Evolutionary conservation across 176 grass and related monocot genomes (phyloP), one percentile per base, ranked within the genome.

Genomic region (Zea luxurians): DNA sequence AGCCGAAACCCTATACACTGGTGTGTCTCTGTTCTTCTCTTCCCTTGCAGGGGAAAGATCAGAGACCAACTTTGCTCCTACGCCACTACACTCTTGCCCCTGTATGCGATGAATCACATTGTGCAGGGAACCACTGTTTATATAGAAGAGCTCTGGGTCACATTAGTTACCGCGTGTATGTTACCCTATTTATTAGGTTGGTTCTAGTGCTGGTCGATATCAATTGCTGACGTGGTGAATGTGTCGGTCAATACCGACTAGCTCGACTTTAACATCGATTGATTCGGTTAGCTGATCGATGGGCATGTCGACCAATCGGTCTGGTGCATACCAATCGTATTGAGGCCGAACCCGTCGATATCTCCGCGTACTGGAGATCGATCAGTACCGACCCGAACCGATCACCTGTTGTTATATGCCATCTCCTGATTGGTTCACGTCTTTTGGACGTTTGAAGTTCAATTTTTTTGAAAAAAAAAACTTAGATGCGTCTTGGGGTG

Each of bases 21-120:
- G 62, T 20, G 44, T 46, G 35, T 36, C 68, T 81, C 34, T 83
- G 34, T 42, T 59, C 75, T 88, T 82, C 65, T 81, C 66, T 46
- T 52, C 75, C 41, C 75, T 12, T 12, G 7, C 12, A 37, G 49
- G 49, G 48, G 44, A 81, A n/a, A 48, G 65, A 64, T 81, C 70
- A 75, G 60, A 40, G 36, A 2, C 10, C 67, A 27, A 11, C 65
- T 57, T 34, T 37, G 44, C 43, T 64, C 57, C 68, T 75, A 10
- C 6, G 0, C 62, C 17, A 59, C 38, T 49, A 16, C 20, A 53
- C 50, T 68, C 12, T 37, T 77, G 57, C n/a, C 8, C 12, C 67
- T n/a, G 50, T 27, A 27, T 40, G 10, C 41, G 59, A 69, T 64
- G 61, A 34, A 63, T 83, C 67, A 15, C 48, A 2, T 12, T 69